Percentiles rank a stretch among this genome's conserved stretches.
phyloP scores from a whole-genome alignment of 306 rosid genomes.

The Mucuna pruriens region DNA sequence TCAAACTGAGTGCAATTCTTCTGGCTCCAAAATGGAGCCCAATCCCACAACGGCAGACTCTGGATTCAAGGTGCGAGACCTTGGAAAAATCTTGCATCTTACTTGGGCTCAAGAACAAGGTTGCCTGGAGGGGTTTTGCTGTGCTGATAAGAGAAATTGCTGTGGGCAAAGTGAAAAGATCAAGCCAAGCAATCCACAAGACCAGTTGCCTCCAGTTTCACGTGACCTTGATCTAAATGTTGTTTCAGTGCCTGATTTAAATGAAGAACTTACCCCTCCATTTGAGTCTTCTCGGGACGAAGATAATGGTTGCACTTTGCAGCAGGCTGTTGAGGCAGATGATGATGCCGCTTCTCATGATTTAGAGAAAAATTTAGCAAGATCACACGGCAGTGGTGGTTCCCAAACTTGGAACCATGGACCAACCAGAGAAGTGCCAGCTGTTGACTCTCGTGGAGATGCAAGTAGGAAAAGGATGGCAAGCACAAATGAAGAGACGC shows the following conservation, averaged over 20 bases:
- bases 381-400: constrained; percentile 93
- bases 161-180: constrained; percentile 62
- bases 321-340: constrained; percentile 86
- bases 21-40: constrained; percentile 61
- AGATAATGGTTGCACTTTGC: constrained; percentile 90
- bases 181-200: constrained; percentile 64
- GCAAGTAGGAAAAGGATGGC: constrained; percentile 75
- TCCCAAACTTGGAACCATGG: constrained; percentile 88
- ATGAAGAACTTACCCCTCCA: constrained; percentile 95
- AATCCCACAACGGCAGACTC: constrained; percentile 54
- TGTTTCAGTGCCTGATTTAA: constrained; percentile 87
- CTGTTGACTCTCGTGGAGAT: constrained; percentile 79
- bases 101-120: constrained; percentile 91
- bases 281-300: constrained; percentile 95
- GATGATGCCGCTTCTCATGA: constrained; percentile 95
- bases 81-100: constrained; percentile 77
- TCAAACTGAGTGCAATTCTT: constrained; percentile 51
- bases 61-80: constrained; percentile 93
- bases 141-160: constrained; percentile 70
- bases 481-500: constrained; percentile 72
- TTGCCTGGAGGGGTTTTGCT: constrained; percentile 72
- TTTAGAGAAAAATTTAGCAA: constrained; percentile 67
- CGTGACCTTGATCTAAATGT: constrained; percentile 93
- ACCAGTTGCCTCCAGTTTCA: constrained; percentile 60
- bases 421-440: constrained; percentile 71